Base-by-base conservation (phyloP, 202 grass and related monocot genomes). In the Cymbopogon flexuosus region DNA sequence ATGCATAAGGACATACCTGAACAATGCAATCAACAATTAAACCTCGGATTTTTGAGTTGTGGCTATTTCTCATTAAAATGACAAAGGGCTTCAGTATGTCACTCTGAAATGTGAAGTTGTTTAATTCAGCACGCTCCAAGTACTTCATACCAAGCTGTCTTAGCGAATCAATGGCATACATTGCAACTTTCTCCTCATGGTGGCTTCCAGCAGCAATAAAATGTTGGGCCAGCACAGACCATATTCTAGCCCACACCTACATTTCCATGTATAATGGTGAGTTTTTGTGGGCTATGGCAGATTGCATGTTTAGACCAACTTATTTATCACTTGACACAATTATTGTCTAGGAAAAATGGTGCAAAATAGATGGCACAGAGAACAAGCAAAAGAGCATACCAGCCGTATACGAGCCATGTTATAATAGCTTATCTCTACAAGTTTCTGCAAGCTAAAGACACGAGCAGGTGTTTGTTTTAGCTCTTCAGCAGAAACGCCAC, bases 91-190 rank as follows among this genome's bases (percentile, higher is more conserved):
- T 99, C 81, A 99, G 70, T 79, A 99, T 99, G 68, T 99, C 96
- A 79, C 93, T 99, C 75, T 99, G 96, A 79, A 99, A 99, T 43
- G 96, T 96, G 90, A 99, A 99, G 68, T 99, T 99, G 80, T 94
- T 99, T 65, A 99, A 41, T 70, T 99, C 96, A 65, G 96, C 92
- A 45, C 96, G 92, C 79, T 99, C 96, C 88, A 99, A 85, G 75
- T 99, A 99, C 89, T 99, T 99, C 92, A 99, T 99, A 73, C 96
- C 92, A 87, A 99, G 92, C 70, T 99, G 96, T 43, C 92, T 99
- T 68, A 99, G 82, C 15, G 92, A 99, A 65, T 96, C 96, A 81
- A 99, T 99, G 23, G 92, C 96, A 81, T 96, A 96, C 96, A 99
- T 93, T 22, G 96, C 96, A 79, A 99, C 89, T 86, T 93, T 85